Conservation (phyloP, 352 stramenopile genomes). For the Globisporangium abappressorium region DNA sequence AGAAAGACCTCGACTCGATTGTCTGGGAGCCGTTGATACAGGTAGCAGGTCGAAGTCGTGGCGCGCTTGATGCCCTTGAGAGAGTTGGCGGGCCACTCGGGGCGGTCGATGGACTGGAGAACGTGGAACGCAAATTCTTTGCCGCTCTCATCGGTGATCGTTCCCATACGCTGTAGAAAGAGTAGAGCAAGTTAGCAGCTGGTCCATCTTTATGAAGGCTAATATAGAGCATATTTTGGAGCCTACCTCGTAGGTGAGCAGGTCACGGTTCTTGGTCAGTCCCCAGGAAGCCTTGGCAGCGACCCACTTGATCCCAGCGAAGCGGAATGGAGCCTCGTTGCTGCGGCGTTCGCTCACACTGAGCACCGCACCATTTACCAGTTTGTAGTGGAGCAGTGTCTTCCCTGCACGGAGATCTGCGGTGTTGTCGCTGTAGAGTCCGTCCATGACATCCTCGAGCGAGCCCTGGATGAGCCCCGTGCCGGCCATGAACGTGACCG, state of each 20-base stretch:
- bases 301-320: constrained; percentile 44
- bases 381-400: constrained; percentile 25
- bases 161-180: constrained; percentile 24
- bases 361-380: constrained; percentile 28
- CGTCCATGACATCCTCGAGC: constrained; percentile 34
- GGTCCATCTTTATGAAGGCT: background rate
- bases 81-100: constrained; percentile 36
- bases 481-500: constrained; percentile 3
- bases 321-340: constrained; percentile 28
- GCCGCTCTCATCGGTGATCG: constrained; percentile 23
- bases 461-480: constrained; percentile 8
- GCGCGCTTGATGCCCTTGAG: constrained; percentile 31
- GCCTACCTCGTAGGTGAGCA: constrained; percentile 35
- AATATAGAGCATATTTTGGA: background rate
- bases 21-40: constrained; percentile 28
- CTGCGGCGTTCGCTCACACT: constrained; percentile 28
- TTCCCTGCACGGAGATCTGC: constrained; percentile 30
- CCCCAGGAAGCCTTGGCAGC: constrained; percentile 28
- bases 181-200: constrained; percentile 5
- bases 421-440: constrained; percentile 38
- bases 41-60: constrained; percentile 30
- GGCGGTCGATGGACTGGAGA: constrained; percentile 37
- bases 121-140: constrained; percentile 38
- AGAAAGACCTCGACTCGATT: constrained; percentile 34
- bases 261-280: constrained; percentile 26